Percentiles rank a stretch among this genome's conserved stretches.
Evolutionary conservation across 2,329 filamentous ascomycete genomes (phyloP).

Genomic region (Xylaria hypoxylon): DNA sequence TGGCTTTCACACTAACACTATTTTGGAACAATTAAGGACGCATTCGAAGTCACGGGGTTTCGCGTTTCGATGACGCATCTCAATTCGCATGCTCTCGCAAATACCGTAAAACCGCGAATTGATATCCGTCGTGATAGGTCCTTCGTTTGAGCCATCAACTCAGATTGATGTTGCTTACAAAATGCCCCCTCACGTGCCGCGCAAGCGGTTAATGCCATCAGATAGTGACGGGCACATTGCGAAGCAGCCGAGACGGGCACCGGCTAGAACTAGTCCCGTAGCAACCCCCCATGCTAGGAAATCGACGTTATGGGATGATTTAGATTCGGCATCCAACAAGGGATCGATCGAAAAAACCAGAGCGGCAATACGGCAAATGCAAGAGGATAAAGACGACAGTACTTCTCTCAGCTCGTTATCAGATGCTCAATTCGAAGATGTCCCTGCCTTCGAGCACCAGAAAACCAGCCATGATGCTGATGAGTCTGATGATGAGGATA

Average conservation of each 20-base stretch:
- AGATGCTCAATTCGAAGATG: slow-evolving; percentile 68
- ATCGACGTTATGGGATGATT: slow-evolving; percentile 69
- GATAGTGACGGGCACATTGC: slow-evolving; percentile 48
- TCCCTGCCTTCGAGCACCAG: slow-evolving; percentile 55
- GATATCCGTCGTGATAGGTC: not conserved
- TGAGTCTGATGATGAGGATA: slow-evolving; percentile 60
- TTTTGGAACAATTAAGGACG: slow-evolving; percentile 35
- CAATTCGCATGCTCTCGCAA: slow-evolving; percentile 5
- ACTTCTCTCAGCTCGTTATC: slow-evolving; percentile 66
- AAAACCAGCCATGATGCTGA: slow-evolving; percentile 52
- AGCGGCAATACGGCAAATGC: slow-evolving; percentile 58
- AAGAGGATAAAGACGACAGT: slow-evolving; percentile 57
- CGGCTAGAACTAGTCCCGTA: slow-evolving; percentile 43
- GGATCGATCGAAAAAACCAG: slow-evolving; percentile 58
- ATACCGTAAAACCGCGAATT: slow-evolving; percentile 7
- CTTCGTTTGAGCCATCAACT: slow-evolving; percentile 1
- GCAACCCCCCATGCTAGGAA: slow-evolving; percentile 58
- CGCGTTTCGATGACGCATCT: slow-evolving; percentile 49
- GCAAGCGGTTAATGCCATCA: slow-evolving; percentile 68
- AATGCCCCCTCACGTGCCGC: slow-evolving; percentile 77
- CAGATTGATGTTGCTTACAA: slow-evolving; percentile 36
- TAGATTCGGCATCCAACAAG: slow-evolving; percentile 63
- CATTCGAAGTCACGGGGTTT: slow-evolving; percentile 45
- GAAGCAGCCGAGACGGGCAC: slow-evolving; percentile 49
- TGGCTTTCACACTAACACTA: slow-evolving; percentile 16